These are phyloP conservation scores for Pisolithus thermaeus DNA, from an alignment of 1,284 basidiomycete species.

Conservation along the genomic window DNA sequence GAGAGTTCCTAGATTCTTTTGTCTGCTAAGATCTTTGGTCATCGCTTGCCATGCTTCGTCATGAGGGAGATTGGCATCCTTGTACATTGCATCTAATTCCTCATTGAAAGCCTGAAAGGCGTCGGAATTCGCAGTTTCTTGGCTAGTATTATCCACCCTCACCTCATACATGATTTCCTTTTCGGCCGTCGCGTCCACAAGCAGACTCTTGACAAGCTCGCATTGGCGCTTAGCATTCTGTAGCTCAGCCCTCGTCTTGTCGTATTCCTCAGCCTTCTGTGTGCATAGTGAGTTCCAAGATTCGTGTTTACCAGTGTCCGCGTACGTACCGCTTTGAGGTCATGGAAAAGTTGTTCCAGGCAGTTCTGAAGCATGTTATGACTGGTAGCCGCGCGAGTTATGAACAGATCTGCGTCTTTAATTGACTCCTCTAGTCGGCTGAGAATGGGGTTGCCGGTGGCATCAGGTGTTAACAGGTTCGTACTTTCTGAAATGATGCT, in stretches of 20 bases:
- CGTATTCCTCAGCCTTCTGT: constrained; percentile 54
- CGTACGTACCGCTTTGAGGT: constrained; percentile 51
- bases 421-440: constrained; percentile 44
- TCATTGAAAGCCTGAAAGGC: constrained; percentile 78
- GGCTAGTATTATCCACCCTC: constrained; percentile 18
- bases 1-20: constrained; percentile 68
- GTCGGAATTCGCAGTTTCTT: constrained; percentile 9
- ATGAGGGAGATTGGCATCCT: constrained; percentile 70
- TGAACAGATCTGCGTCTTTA: constrained; percentile 51
- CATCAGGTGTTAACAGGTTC: constrained; percentile 17
- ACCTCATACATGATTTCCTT: constrained; percentile 91
- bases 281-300: background rate
- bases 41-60: constrained; percentile 75
- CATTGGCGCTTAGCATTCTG: constrained; percentile 66
- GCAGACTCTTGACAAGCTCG: constrained; percentile 69
- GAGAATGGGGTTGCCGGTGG: constrained; percentile 25
- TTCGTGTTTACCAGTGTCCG: background rate
- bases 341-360: constrained; percentile 42
- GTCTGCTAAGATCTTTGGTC: constrained; percentile 64
- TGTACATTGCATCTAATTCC: constrained; percentile 85
- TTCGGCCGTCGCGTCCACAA: constrained; percentile 74
- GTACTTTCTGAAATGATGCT: constrained; percentile 25
- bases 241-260: constrained; percentile 58
- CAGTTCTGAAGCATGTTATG: constrained; percentile 49
- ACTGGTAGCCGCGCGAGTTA: constrained; percentile 44